Base-by-base conservation (phyloP, 352 stramenopile species). In the Globisporangium acanthophoron region DNA sequence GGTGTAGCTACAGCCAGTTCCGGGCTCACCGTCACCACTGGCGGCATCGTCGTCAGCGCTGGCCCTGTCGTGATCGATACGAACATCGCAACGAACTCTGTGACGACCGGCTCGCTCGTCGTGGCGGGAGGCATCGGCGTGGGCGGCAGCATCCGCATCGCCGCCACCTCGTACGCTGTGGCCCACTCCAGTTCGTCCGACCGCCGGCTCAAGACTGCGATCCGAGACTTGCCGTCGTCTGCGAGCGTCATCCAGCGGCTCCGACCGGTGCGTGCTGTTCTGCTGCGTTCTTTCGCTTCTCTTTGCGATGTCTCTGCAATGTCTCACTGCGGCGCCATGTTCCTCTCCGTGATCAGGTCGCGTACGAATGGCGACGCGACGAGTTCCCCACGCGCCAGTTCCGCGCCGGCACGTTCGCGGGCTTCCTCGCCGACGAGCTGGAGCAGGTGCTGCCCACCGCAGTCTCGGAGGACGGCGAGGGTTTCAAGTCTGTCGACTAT, bases 351-450 rank as follows among this genome's bases (percentile, higher is more conserved):
- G n/a, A n/a, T 43, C 56, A 86, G 76, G 76, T 86, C 53, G 73
- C 71, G 35, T 86, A 71, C 52, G 57, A 77, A 41, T 86, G 76
- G 76, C 61, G 71, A 0, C 68, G 65, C 6, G 69, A 80, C 15
- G 69, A 78, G 21, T 78, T 74, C 43, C 71, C 71, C n/a, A 29
- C 48, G 27, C 62, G 71, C n/a, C 56, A 69, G 24, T 78, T 86
- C n/a, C 71, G 73, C 5, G 11, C 41, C 0, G 76, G 76, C 6
- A 54, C 59, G 11, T 73, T 74, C 50, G 48, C 70, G 0, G 82
- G 82, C 0, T 90, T 92, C 59, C 58, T 92, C 13, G 79, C 79
- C 18, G 74, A 92, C 48, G 78, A 92, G 55, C 70, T 92, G 21
- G 48, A 83, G 41, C 18, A 76, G 13, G 52, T 88, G 45, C 59